A percentile compares a stretch with the other conserved stretches of the same genome.
These are phyloP conservation scores for Acanthamoeba triangularis DNA, from an alignment of 208 protist species.

Conservation along the genomic window DNA sequence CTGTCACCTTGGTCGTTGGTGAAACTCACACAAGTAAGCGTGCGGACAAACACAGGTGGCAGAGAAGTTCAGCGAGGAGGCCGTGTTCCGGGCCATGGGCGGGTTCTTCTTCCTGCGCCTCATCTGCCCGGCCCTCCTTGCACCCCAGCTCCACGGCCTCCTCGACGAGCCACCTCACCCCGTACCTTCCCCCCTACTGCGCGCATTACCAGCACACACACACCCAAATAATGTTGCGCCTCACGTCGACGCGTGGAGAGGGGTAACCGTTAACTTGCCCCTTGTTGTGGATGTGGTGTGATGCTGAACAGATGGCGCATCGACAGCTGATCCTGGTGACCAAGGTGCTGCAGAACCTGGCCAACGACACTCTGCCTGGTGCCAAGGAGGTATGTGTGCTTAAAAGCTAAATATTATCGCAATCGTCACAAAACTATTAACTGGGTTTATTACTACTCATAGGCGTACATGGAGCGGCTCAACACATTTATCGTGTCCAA, in stretches of 20 bases:
- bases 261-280: too few relatives aligned
- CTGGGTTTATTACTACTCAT: too few relatives aligned
- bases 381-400: conserved; percentile 26
- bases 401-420: too few relatives aligned
- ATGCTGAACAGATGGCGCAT: not conserved
- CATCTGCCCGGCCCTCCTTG: conserved; percentile 46
- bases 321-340: conserved; percentile 41
- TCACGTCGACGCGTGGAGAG: too few relatives aligned
- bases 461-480: conserved; percentile 6
- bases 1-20: too few relatives aligned
- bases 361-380: conserved; percentile 31
- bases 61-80: conserved; percentile 4
- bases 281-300: too few relatives aligned
- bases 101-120: conserved; percentile 67
- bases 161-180: conserved; percentile 42
- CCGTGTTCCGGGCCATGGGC: conserved; percentile 53
- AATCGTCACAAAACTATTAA: not conserved
- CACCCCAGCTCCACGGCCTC: conserved; percentile 14
- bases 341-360: conserved; percentile 66
- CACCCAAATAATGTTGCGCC: too few relatives aligned
- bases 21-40: too few relatives aligned
- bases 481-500: conserved; percentile 23
- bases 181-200: not conserved
- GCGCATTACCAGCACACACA: not conserved
- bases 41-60: not conserved